Evolutionary conservation across 495 filamentous ascomycete genomes (phyloP).

Genomic region (Amorphotheca resinae): DNA sequence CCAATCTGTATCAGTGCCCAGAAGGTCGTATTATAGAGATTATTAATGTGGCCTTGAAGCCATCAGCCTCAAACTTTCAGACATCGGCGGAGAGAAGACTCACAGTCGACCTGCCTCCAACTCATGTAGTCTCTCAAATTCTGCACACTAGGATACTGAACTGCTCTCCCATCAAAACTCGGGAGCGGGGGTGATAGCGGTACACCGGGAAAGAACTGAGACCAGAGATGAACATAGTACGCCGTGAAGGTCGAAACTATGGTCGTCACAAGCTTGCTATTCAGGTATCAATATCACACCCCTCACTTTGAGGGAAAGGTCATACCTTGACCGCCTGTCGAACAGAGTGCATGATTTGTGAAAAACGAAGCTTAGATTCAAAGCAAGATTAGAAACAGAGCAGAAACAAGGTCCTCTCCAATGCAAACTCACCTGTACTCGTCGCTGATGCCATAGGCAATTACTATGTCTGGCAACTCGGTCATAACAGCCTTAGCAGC

Average conservation of each 20-base stretch:
- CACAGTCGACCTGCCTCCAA: conserved; percentile 95
- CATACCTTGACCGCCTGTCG: conserved; percentile 71
- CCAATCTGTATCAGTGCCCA: conserved; percentile 76
- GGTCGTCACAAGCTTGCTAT: conserved; percentile 78
- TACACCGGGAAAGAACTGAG: conserved; percentile 53
- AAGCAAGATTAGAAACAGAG: neutral
- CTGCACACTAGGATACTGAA: conserved; percentile 65
- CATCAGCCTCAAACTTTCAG: conserved; percentile 1
- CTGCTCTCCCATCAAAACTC: conserved; percentile 83
- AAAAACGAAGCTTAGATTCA: conserved; percentile 61
- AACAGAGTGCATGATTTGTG: conserved; percentile 71
- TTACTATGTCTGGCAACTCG: conserved; percentile 70
- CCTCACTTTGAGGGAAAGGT: neutral
- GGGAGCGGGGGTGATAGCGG: conserved; percentile 65
- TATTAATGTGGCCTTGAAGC: conserved; percentile 82
- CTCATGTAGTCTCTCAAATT: conserved; percentile 90
- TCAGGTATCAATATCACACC: neutral
- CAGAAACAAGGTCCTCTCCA: neutral
- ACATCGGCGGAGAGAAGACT: conserved; percentile 19
- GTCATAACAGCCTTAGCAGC: conserved; percentile 72
- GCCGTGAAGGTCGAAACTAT: conserved; percentile 89
- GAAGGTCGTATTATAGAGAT: conserved; percentile 94
- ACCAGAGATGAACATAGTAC: conserved; percentile 76
- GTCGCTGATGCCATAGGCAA: conserved; percentile 88
- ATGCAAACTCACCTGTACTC: conserved; percentile 60